Evolutionary conservation across 1,139 yeast species (phyloP).

Genomic region (Diutina ranongensis): DNA sequence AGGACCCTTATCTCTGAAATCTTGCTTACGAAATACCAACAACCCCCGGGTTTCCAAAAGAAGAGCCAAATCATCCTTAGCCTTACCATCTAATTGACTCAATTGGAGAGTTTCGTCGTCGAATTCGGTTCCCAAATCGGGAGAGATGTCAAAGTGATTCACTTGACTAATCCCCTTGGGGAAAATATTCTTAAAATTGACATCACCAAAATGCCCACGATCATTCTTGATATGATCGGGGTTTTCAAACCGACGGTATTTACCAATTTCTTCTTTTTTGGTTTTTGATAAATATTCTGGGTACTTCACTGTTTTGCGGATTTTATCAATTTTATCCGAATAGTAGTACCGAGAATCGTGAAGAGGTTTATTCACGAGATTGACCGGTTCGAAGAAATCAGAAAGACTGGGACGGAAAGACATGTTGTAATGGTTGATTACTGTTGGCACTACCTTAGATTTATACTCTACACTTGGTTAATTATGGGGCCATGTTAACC

Average conservation of each 20-base stretch:
- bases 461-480: too few relatives aligned
- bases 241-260: constrained; percentile 14
- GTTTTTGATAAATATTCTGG: constrained; percentile 15
- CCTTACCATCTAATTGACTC: constrained; percentile 17
- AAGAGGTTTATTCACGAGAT: not conserved
- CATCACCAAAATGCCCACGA: constrained; percentile 9
- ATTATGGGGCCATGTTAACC: too few relatives aligned
- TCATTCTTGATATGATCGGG: constrained; percentile 10
- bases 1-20: constrained; percentile 21
- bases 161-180: not conserved
- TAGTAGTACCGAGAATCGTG: not conserved
- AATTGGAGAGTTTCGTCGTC: constrained; percentile 14
- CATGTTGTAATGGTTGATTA: not conserved
- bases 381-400: constrained; percentile 5
- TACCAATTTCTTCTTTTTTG: constrained; percentile 14
- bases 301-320: constrained; percentile 13
- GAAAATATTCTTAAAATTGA: constrained; percentile 7
- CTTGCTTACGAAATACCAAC: constrained; percentile 21
- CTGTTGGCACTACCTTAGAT: too few relatives aligned
- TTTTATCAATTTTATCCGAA: constrained; percentile 9
- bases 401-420: not conserved
- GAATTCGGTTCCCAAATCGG: constrained; percentile 9
- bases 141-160: constrained; percentile 7
- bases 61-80: constrained; percentile 22
- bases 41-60: constrained; percentile 22